A percentile compares a stretch with the other conserved stretches of the same genome.
Evolutionary conservation across 2,329 filamentous ascomycete species (phyloP).

Genomic region (Phialemoniopsis sp.): DNA sequence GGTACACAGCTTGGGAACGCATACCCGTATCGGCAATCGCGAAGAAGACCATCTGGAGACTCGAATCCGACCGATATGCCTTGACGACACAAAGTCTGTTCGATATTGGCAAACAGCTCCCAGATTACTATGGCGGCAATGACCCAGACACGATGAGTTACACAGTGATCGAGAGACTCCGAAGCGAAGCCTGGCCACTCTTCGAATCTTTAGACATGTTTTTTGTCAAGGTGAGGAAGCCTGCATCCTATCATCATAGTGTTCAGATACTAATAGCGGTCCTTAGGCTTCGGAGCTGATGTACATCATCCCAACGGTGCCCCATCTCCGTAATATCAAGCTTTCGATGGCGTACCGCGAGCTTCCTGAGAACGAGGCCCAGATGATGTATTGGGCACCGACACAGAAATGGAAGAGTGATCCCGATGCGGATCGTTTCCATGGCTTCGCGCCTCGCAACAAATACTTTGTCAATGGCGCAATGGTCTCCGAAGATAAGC

Average conservation of each 20-base stretch:
- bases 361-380: constrained; percentile 45
- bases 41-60: constrained; percentile 56
- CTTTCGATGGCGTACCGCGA: constrained; percentile 58
- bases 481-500: constrained; percentile 46
- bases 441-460: constrained; percentile 50
- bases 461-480: constrained; percentile 57
- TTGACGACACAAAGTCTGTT: constrained; percentile 45
- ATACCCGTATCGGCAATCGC: constrained; percentile 47
- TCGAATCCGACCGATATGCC: constrained; percentile 53
- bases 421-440: constrained; percentile 45
- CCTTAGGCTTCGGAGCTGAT: constrained; percentile 57
- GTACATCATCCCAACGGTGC: constrained; percentile 50
- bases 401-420: constrained; percentile 56
- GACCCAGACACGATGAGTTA: constrained; percentile 40
- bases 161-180: constrained; percentile 38
- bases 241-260: constrained; percentile 9
- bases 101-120: constrained; percentile 49
- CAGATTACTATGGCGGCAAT: constrained; percentile 43
- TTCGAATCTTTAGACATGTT: constrained; percentile 60
- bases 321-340: constrained; percentile 52
- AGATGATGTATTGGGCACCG: constrained; percentile 33
- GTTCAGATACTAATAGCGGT: constrained; percentile 12
- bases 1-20: constrained; percentile 57
- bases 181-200: constrained; percentile 43
- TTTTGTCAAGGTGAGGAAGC: constrained; percentile 56